Conservation (phyloP, 345 rosid species). For the Eucalyptus brandiana region DNA sequence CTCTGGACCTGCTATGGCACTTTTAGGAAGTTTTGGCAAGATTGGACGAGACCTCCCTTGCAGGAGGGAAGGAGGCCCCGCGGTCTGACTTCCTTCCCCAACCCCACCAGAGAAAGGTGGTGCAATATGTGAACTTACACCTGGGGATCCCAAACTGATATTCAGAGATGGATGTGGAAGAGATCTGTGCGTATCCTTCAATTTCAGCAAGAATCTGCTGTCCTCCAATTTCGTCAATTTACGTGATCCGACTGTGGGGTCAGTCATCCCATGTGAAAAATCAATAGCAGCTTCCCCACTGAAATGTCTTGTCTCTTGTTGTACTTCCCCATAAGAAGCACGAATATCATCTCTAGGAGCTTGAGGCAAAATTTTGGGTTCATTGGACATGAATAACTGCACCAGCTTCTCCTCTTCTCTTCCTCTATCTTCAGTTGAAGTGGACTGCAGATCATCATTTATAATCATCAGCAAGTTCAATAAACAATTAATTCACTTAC, state of each 20-base stretch:
- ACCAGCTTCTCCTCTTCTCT: slow-evolving; percentile 29
- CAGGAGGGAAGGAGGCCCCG: slow-evolving; percentile 38
- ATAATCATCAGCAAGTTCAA: neutral
- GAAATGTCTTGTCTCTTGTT: slow-evolving; percentile 20
- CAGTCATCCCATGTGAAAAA: slow-evolving; percentile 9
- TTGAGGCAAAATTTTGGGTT: slow-evolving; percentile 30
- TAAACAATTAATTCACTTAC: neutral
- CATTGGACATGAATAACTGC: slow-evolving; percentile 32
- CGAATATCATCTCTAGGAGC: slow-evolving; percentile 19
- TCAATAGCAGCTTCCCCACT: slow-evolving; percentile 14
- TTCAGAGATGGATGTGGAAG: slow-evolving; percentile 50
- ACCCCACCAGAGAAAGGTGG: slow-evolving; percentile 28
- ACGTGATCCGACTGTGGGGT: neutral
- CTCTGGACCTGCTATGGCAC: slow-evolving; percentile 39
- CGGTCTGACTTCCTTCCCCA: slow-evolving; percentile 27
- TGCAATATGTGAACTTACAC: neutral
- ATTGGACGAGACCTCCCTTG: slow-evolving; percentile 74
- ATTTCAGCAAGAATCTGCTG: slow-evolving; percentile 26
- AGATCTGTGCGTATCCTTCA: slow-evolving; percentile 37
- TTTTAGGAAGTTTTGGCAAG: slow-evolving; percentile 81
- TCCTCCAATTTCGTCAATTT: slow-evolving; percentile 16
- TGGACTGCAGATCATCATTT: neutral
- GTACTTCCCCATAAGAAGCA: slow-evolving; percentile 19
- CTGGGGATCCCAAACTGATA: slow-evolving; percentile 33
- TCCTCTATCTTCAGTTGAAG: slow-evolving; percentile 17